Percentiles rank a stretch among this genome's conserved stretches.
phyloP scores from a whole-genome alignment of 1,284 basidiomycete species.

The Pseudozyma sp. region DNA sequence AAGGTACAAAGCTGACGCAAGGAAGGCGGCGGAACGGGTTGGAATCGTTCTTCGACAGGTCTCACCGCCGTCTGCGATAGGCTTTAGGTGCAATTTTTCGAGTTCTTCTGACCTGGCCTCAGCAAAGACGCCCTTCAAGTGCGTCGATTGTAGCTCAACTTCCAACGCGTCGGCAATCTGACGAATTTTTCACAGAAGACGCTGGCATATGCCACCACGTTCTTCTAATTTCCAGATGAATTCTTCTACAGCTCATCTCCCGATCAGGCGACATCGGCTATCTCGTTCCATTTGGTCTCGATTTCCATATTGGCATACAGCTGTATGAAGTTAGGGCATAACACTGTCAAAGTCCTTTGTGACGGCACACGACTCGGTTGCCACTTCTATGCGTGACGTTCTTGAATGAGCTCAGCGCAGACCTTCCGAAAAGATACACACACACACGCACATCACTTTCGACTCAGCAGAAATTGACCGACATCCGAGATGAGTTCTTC shows the following conservation, averaged over 20 bases:
- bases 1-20: constrained; percentile 29
- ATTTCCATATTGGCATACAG: too few relatives aligned
- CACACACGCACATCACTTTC: not conserved
- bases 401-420: constrained; percentile 1
- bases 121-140: not conserved
- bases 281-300: too few relatives aligned
- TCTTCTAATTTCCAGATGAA: constrained; percentile 23
- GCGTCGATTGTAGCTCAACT: constrained; percentile 25
- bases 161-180: constrained; percentile 17
- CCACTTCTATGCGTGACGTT: constrained; percentile 2
- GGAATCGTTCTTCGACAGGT: constrained; percentile 22
- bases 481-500: not conserved
- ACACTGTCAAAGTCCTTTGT: not conserved
- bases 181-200: constrained; percentile 9
- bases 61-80: not conserved
- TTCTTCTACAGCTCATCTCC: not conserved
- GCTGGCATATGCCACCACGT: constrained; percentile 20
- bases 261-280: too few relatives aligned
- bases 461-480: constrained; percentile 5
- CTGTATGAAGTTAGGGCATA: too few relatives aligned
- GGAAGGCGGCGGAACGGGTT: constrained; percentile 39
- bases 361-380: constrained; percentile 27
- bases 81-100: not conserved
- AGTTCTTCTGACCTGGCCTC: not conserved
- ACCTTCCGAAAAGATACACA: not conserved